Conservation (phyloP, 805 yeast species). For the Alloascoidea africana region DNA sequence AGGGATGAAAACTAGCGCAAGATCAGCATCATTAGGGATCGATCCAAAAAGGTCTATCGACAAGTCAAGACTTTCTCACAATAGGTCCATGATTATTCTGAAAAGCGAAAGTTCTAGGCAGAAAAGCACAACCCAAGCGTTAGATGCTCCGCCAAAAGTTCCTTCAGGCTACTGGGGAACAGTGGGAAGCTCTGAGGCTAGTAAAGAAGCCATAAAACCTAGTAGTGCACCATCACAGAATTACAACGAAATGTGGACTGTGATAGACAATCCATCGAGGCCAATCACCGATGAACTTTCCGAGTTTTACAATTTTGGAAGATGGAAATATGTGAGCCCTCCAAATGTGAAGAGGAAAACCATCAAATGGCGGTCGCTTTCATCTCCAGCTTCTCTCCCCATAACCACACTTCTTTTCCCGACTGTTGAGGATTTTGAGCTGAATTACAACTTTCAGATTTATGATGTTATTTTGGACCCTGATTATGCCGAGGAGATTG, state of each 20-base stretch:
- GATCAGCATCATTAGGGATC: too few species aligned
- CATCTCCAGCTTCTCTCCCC: constrained; percentile 90
- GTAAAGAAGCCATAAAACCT: neutral
- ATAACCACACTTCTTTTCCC: constrained; percentile 72
- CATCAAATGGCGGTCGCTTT: constrained; percentile 86
- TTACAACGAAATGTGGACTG: constrained; percentile 36
- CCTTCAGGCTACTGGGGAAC: too few species aligned
- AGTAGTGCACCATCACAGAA: neutral
- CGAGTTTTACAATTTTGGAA: constrained; percentile 48
- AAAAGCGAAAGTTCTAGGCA: neutral
- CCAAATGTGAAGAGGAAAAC: constrained; percentile 44
- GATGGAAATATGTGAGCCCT: constrained; percentile 91
- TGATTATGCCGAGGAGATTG: constrained; percentile 36
- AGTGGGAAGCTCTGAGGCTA: neutral
- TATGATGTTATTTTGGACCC: constrained; percentile 60
- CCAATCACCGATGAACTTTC: constrained; percentile 39
- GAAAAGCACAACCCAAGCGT: neutral
- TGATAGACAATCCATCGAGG: constrained; percentile 63
- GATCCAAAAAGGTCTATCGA: neutral
- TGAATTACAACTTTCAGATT: constrained; percentile 65
- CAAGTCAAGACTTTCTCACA: neutral
- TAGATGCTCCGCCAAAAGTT: neutral
- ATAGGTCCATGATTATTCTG: neutral
- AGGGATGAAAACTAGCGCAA: too few species aligned
- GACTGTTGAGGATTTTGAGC: constrained; percentile 44